phyloP scores from a whole-genome alignment of 1,284 basidiomycete species.

The Fomitopsis betulina region DNA sequence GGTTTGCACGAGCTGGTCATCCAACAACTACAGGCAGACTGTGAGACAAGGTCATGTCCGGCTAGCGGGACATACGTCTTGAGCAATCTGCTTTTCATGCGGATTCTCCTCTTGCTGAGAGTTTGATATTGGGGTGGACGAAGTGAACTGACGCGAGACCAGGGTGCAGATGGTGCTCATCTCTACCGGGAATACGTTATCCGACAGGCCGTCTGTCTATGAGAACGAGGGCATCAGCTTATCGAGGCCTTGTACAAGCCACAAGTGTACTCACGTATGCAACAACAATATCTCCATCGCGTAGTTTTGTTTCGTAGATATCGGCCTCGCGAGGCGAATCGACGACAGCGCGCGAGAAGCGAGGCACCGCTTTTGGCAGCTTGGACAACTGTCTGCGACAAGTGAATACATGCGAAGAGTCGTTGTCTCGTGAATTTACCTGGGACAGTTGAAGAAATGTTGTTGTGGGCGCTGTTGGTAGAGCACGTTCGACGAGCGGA shows the following conservation, averaged over 20 bases:
- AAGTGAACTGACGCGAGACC: constrained; percentile 39
- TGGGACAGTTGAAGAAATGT: constrained; percentile 82
- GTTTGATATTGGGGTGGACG: neutral
- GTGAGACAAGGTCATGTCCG: neutral
- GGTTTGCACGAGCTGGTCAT: constrained; percentile 57
- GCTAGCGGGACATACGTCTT: neutral
- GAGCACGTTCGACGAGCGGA: constrained; percentile 64
- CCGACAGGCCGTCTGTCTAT: constrained; percentile 82
- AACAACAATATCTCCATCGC: constrained; percentile 72
- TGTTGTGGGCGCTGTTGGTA: constrained; percentile 66
- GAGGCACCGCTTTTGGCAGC: constrained; percentile 43
- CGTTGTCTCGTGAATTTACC: constrained; percentile 30
- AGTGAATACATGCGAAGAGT: neutral
- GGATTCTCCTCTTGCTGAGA: neutral
- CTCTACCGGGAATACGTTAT: constrained; percentile 80
- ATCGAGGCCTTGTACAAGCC: neutral
- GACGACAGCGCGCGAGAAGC: constrained; percentile 42
- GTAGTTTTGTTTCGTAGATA: constrained; percentile 55
- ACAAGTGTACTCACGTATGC: constrained; percentile 50
- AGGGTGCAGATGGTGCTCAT: constrained; percentile 64
- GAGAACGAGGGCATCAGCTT: constrained; percentile 6
- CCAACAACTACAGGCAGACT: constrained; percentile 20
- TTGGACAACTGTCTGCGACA: constrained; percentile 63
- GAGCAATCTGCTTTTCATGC: neutral
- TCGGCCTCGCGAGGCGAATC: constrained; percentile 70